phyloP scores from a whole-genome alignment of 2,329 filamentous ascomycete genomes.

The Hypoxylon rubiginosum region DNA sequence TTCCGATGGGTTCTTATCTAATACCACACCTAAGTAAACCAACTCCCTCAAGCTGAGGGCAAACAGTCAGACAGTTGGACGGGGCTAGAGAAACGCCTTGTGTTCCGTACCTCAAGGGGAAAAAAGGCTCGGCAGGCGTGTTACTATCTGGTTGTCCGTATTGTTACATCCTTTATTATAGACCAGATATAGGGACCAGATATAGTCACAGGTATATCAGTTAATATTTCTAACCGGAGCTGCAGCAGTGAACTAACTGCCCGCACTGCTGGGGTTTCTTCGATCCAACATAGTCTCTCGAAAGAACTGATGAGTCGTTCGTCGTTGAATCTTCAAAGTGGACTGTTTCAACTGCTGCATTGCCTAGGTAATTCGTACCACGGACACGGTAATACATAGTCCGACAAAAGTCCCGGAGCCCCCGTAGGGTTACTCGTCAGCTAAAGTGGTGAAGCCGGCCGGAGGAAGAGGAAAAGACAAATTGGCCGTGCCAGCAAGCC shows the following conservation, averaged over 20 bases:
- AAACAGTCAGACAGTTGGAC: neutral
- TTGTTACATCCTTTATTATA: neutral
- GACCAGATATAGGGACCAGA: neutral
- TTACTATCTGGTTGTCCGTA: neutral
- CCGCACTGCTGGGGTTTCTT: neutral
- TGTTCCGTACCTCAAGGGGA: neutral
- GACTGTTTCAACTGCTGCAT: neutral
- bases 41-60: neutral
- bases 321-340: neutral
- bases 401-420: neutral
- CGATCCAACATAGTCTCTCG: neutral
- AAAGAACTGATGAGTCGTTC: neutral
- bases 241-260: neutral
- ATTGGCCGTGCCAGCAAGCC: neutral
- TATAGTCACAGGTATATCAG: neutral
- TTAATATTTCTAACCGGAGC: neutral
- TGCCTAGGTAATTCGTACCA: neutral
- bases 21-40: neutral
- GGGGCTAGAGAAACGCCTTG: neutral
- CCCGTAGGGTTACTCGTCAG: neutral
- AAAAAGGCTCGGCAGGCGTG: neutral
- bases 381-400: neutral
- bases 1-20: constrained; percentile 1
- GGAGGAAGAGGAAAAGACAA: neutral
- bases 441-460: neutral